A percentile compares a stretch with the other conserved stretches of the same genome.
Conservation (phyloP, 495 filamentous ascomycete genomes). For the Penicillium ucsense region DNA sequence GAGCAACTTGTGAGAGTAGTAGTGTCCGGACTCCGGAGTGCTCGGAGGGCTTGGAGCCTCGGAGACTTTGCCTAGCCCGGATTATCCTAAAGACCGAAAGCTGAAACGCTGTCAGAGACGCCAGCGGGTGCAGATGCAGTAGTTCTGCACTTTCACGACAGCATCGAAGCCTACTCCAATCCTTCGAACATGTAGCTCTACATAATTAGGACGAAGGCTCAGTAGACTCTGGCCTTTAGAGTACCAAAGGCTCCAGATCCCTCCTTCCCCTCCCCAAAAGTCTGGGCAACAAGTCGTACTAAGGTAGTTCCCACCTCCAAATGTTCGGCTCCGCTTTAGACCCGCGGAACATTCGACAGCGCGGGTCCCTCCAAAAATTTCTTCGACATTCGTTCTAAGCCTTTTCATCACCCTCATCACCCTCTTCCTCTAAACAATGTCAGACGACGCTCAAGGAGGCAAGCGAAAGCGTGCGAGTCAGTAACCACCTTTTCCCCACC, state of each 20-base stretch:
- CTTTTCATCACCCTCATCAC: neutral
- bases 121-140: no score
- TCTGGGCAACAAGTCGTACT: neutral
- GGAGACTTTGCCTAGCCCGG: no score
- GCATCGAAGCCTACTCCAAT: no score
- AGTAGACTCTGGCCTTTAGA: neutral
- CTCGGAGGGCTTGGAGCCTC: no score
- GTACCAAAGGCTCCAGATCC: neutral
- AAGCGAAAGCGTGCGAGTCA: conserved; percentile 43
- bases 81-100: no score
- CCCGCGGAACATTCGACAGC: conserved; percentile 11
- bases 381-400: conserved; percentile 9
- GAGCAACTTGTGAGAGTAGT: no score
- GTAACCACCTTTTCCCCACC: conserved; percentile 7
- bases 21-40: no score
- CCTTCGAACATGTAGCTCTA: no score
- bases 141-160: no score
- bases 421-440: conserved; percentile 17
- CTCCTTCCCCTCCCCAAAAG: neutral
- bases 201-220: no score
- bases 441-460: conserved; percentile 30
- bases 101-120: no score
- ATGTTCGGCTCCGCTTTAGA: conserved; percentile 10
- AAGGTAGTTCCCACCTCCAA: neutral
- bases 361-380: conserved; percentile 13